A percentile compares a stretch with the other conserved stretches of the same genome.
phyloP scores from a whole-genome alignment of 192 early-diverging fungal species.

The Coemansia sp. region DNA sequence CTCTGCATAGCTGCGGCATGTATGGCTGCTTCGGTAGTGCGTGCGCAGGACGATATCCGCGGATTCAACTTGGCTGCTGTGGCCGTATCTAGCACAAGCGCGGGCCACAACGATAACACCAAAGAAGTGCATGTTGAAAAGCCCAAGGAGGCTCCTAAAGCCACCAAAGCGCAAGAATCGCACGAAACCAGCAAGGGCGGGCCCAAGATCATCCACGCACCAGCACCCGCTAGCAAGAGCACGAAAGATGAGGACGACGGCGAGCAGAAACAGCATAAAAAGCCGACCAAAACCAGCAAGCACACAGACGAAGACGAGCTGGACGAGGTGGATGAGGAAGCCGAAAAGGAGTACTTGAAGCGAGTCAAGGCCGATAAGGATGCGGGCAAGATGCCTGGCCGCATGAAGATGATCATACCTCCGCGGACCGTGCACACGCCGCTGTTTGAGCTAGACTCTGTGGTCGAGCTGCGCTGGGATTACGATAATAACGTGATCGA shows the following conservation, averaged over 20 bases:
- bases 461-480: constrained; percentile 52
- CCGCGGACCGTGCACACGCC: constrained; percentile 53
- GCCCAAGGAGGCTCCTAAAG: constrained; percentile 12
- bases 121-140: constrained; percentile 12
- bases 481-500: constrained; percentile 54
- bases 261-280: constrained; percentile 1
- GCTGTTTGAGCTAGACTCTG: constrained; percentile 52
- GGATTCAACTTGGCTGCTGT: constrained; percentile 12
- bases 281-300: constrained; percentile 45
- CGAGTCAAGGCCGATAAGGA: constrained; percentile 50
- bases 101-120: constrained; percentile 4
- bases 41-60: background rate
- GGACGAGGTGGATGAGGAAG: constrained; percentile 27
- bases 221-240: constrained; percentile 6
- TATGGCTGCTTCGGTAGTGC: constrained; percentile 5
- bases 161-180: constrained; percentile 12
- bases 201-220: constrained; percentile 1
- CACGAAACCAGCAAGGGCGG: constrained; percentile 7
- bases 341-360: constrained; percentile 38
- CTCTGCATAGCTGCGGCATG: constrained; percentile 21
- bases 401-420: constrained; percentile 53
- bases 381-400: constrained; percentile 45
- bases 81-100: constrained; percentile 1
- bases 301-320: constrained; percentile 25
- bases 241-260: constrained; percentile 16